phyloP scores from a whole-genome alignment of 352 stramenopile genomes.

The Phytophthora pluvialis region DNA sequence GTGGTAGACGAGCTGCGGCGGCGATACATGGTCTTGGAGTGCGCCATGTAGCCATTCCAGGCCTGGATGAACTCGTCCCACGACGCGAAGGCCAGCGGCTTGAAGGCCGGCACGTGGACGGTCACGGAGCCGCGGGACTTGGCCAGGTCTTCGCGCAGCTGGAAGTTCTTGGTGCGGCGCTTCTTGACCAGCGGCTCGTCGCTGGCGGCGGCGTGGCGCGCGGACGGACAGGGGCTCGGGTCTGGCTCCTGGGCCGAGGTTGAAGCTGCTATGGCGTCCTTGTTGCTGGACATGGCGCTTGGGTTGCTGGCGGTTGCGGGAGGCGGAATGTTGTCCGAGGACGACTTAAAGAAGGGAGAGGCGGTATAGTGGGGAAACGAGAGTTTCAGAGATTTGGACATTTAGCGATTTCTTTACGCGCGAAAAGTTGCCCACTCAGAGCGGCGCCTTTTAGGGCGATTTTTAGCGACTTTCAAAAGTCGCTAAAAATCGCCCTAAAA shows the following conservation, averaged over 20 bases:
- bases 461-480: too few relatives aligned
- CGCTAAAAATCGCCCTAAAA: too few relatives aligned
- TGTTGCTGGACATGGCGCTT: conserved; percentile 29
- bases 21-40: conserved; percentile 80
- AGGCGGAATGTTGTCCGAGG: conserved; percentile 3
- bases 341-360: too few relatives aligned
- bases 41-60: conserved; percentile 71
- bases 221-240: neutral
- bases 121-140: conserved; percentile 53
- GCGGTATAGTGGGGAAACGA: too few relatives aligned
- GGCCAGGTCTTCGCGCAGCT: conserved; percentile 74
- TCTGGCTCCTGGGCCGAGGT: conserved; percentile 1
- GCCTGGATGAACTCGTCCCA: conserved; percentile 76
- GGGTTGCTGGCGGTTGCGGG: conserved; percentile 12
- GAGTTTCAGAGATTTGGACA: too few relatives aligned
- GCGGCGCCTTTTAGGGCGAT: too few relatives aligned
- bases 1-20: conserved; percentile 77
- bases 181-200: conserved; percentile 66
- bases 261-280: conserved; percentile 23
- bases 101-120: conserved; percentile 54
- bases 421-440: too few relatives aligned
- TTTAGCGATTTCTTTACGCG: too few relatives aligned
- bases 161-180: conserved; percentile 84
- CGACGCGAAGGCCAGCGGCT: conserved; percentile 58
- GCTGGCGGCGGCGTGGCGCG: conserved; percentile 4